phyloP scores from a whole-genome alignment of 225 moss, liverwort and hornwort genomes.

The Ulota crispa region DNA sequence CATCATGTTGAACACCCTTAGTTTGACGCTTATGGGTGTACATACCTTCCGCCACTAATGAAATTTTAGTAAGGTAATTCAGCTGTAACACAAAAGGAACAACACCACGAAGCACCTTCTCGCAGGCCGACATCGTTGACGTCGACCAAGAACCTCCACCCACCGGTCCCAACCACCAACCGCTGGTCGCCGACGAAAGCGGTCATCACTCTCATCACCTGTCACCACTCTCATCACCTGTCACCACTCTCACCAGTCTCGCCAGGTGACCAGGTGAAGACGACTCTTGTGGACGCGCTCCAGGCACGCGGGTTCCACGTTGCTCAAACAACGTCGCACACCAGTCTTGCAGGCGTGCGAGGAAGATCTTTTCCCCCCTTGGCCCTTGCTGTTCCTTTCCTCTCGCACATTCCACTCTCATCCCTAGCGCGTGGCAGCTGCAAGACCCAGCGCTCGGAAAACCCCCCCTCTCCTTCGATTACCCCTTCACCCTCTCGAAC shows the following conservation, averaged over 20 bases:
- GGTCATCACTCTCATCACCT: not conserved
- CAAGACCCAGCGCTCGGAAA: not conserved
- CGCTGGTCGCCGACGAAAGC: not conserved
- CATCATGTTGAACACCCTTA: too few relatives aligned
- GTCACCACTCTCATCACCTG: too few relatives aligned
- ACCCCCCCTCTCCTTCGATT: not conserved
- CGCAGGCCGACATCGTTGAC: not conserved
- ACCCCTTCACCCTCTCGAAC: too few relatives aligned
- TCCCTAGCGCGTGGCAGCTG: conserved; percentile 3
- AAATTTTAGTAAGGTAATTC: too few relatives aligned
- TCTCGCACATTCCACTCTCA: not conserved
- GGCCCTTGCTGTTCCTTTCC: not conserved
- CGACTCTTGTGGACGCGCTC: not conserved
- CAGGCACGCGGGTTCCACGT: not conserved
- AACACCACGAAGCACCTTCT: not conserved
- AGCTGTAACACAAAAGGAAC: not conserved
- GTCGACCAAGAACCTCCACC: not conserved
- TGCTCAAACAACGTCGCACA: not conserved
- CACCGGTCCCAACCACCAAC: not conserved
- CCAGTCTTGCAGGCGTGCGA: not conserved
- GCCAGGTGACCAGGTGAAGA: not conserved
- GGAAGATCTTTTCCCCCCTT: not conserved
- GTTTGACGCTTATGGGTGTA: too few relatives aligned
- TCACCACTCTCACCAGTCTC: not conserved
- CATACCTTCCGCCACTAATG: too few relatives aligned